Evolutionary conservation across 2,329 filamentous ascomycete species (phyloP).

Genomic region (Arthrobotrys sinensis): DNA sequence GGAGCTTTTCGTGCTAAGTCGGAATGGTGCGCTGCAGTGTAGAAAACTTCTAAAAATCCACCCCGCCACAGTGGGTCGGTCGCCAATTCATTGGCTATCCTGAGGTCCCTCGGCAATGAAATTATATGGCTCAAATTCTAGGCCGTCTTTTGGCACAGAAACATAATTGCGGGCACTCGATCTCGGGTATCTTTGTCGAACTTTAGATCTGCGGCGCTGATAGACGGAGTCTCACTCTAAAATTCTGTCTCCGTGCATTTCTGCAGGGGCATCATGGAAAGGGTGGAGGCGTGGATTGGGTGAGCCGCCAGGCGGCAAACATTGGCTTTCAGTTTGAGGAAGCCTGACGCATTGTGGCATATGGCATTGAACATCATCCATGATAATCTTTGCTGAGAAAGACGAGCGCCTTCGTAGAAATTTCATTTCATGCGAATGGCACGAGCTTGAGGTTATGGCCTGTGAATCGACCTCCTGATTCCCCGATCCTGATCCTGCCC

Average conservation of each 20-base stretch:
- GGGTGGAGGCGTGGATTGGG: background rate
- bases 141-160: constrained; percentile 7
- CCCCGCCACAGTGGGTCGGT: constrained; percentile 7
- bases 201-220: constrained; percentile 37
- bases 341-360: constrained; percentile 3
- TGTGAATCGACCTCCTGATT: constrained; percentile 13
- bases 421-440: constrained; percentile 5
- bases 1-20: constrained; percentile 39
- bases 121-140: constrained; percentile 27
- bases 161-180: constrained; percentile 8
- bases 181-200: constrained; percentile 46
- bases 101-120: constrained; percentile 1
- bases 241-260: constrained; percentile 23
- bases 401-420: constrained; percentile 10
- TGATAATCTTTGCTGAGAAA: constrained; percentile 2
- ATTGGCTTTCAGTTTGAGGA: constrained; percentile 12
- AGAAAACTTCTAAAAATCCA: constrained; percentile 24
- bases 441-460: background rate
- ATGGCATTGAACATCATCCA: background rate
- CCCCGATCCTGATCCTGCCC: background rate
- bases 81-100: constrained; percentile 25
- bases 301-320: constrained; percentile 23
- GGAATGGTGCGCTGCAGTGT: constrained; percentile 35
- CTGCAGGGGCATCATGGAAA: constrained; percentile 15
- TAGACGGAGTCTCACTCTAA: constrained; percentile 46